Base-by-base conservation (phyloP, 164 flowering plant species). In the Umbilicus rupestris region DNA sequence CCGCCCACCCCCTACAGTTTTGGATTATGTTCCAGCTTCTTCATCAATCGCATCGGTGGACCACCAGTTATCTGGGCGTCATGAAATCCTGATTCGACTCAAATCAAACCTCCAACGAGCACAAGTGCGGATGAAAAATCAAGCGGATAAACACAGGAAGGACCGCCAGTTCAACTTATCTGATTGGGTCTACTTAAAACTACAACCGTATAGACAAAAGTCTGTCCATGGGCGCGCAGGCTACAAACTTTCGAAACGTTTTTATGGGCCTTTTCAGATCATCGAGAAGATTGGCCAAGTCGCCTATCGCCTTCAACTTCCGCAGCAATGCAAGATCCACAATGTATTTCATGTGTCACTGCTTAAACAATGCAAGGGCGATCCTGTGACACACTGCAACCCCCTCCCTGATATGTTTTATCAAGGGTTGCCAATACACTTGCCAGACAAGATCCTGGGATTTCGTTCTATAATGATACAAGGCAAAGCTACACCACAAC, bases 101-200 rank as follows among this genome's bases (percentile, higher is more conserved):
- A 15, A 30, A 0, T 1, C 12, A 1, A 31, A 24, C 3, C 1
- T 66, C 16, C n/a, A 1, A 24, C 12, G 42, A 17, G 66, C 73
- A 6, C 69, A 71, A 24, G 3, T 33, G 6, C 5, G 69, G 7
- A 71, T 71, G 69, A 66, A 66, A 58, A n/a, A 11, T 2, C 22
- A 22, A 8, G 52, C 52, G 10, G 66, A 71, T 26, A 7, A 12
- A 0, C 42, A 46, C 2, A 39, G 52, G 12, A 33, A 19, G 39
- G 67, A 72, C 14, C 16, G 42, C 3, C 35, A 35, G 14, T 72
- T 72, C 39, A 11, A 44, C 3, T 39, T 26, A 1, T 69, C 66
- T 5, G 70, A 62, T 35, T 60, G n/a, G 39, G 78, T 69, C 9
- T 75, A n/a, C 6, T 19, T 75, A n/a, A 39, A 50, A 10, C 30